These are phyloP conservation scores for Cordyceps tenuipes DNA, from an alignment of 2,329 filamentous ascomycete genomes.

Conservation along the genomic window DNA sequence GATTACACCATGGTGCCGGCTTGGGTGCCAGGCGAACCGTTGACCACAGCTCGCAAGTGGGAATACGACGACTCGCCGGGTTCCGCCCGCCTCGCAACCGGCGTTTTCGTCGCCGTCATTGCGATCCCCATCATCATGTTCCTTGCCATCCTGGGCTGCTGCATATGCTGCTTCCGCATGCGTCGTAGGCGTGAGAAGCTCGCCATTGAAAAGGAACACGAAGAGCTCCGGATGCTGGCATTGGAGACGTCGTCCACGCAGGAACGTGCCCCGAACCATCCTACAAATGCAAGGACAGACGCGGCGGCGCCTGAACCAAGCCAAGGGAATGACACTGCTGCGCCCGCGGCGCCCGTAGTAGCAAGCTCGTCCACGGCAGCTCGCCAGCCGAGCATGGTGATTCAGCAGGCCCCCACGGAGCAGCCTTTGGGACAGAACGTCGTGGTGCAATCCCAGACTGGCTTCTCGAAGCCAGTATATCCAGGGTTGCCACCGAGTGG, in stretches of 20 bases:
- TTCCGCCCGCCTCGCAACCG: neutral
- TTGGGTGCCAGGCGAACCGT: conserved; percentile 1
- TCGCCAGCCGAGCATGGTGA: neutral
- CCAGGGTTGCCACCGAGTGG: neutral
- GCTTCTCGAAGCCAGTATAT: neutral
- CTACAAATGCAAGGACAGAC: neutral
- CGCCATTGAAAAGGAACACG: conserved; percentile 7
- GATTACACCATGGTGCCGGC: neutral
- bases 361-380: neutral
- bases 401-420: neutral
- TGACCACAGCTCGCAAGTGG: neutral
- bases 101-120: neutral
- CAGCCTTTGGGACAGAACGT: neutral
- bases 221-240: neutral
- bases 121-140: conserved; percentile 8
- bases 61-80: neutral
- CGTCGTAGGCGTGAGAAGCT: conserved; percentile 4
- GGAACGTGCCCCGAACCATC: neutral
- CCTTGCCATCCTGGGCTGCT: conserved; percentile 1
- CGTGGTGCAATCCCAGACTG: neutral
- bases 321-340: neutral
- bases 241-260: neutral
- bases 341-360: neutral
- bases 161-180: conserved; percentile 8
- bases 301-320: neutral